Base-by-base conservation (phyloP, 2,329 filamentous ascomycete genomes). In the Arachnopeziza araneosa region DNA sequence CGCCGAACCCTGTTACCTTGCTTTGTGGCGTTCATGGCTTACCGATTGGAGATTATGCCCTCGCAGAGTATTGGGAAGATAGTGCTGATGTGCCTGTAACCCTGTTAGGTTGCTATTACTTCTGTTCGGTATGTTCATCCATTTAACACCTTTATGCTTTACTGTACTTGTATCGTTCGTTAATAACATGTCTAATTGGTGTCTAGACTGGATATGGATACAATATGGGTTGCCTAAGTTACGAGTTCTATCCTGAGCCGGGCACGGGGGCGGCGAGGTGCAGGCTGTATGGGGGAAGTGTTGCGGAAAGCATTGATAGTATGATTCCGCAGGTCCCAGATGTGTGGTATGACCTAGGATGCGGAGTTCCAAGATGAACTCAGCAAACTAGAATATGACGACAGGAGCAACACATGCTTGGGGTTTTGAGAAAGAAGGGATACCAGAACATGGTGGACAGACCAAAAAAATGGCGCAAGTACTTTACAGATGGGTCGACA, bases 11-110 rank as follows among this genome's bases (percentile, higher is more conserved):
- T 1, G 59, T 59, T 3, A 66, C 66, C 22, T 58, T 68, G 1
- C 75, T 77, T 65, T 79, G 76, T 62, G 76, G 75, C 52, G 69
- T 78, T 9, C 72, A 74, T 24, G 76, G 76, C 22, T 54, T 67
- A 58, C 68, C 74, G 0, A 66, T 69, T 1, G 74, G 73, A 9
- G 69, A 69, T 58, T 76, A 71, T 61, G 75, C 77, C 61, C 63
- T 78, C 1, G 75, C 72, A 12, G 71, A 74, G 63, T 78, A 73
- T 61, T 69, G 71, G 52, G 58, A 77, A 64, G 71, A 78, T 59
- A 68, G 63, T 7, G 60, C 60, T 1, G 68, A 64, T 14, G 71
- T 73, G 44, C 65, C 69, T 1, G 72, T 79, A 24, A 75, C 73
- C 1, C 67, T 76, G 8, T 67, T 74, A 60, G 76, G 75, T 1